Percentiles rank a stretch among this genome's conserved stretches.
Evolutionary conservation across 2,329 filamentous ascomycete genomes (phyloP).

Genomic region (Helotiales sp.): DNA sequence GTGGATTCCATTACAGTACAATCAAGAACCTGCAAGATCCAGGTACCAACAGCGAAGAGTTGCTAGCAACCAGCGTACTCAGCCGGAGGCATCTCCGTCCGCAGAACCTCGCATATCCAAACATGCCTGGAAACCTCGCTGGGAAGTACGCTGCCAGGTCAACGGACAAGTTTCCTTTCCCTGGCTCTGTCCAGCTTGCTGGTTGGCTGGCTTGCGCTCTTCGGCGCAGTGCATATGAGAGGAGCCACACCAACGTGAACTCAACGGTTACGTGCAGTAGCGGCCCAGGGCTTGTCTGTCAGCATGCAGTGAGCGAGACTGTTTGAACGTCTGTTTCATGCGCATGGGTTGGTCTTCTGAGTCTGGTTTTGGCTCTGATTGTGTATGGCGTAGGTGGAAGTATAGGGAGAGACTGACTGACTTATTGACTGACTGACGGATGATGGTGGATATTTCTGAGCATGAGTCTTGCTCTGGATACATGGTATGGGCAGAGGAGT

Average conservation of each 20-base stretch:
- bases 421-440: not conserved
- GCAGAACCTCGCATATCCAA: not conserved
- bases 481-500: not conserved
- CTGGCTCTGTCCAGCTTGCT: not conserved
- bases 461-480: not conserved
- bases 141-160: slow-evolving; percentile 17
- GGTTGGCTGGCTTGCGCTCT: not conserved
- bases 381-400: not conserved
- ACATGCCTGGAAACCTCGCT: not conserved
- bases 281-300: slow-evolving; percentile 12
- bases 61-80: not conserved
- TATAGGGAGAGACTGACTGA: not conserved
- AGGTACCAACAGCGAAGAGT: not conserved
- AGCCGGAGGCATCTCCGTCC: not conserved
- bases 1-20: not conserved
- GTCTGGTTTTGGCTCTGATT: not conserved
- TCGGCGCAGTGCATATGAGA: not conserved
- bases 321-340: slow-evolving; percentile 30
- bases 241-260: slow-evolving; percentile 3
- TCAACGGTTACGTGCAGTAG: slow-evolving; percentile 7
- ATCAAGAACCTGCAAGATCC: not conserved
- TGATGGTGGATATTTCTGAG: no score
- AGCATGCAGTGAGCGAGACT: slow-evolving; percentile 19
- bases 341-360: not conserved
- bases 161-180: not conserved